Percentiles rank a stretch among this genome's conserved stretches.
Evolutionary conservation across 768 basidiomycete species (phyloP).

Genomic region (Galerina marginata): DNA sequence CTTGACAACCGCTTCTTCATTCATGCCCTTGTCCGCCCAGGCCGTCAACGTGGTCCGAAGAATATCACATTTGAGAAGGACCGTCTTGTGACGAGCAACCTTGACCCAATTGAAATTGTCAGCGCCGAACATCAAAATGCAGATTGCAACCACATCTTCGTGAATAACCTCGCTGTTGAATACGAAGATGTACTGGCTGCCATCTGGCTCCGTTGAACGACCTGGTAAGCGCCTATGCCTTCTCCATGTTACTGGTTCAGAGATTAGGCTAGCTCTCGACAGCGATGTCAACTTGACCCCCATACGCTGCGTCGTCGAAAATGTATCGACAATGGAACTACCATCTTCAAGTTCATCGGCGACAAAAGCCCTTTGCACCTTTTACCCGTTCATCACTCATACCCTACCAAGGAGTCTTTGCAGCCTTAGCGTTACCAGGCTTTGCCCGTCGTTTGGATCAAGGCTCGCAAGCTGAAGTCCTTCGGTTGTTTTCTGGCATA

Average conservation of each 20-base stretch:
- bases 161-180: conserved; percentile 94
- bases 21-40: conserved; percentile 94
- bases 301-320: conserved; percentile 97
- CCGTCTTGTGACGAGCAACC: conserved; percentile 89
- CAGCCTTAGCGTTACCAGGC: too few species aligned
- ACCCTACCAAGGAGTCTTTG: too few species aligned
- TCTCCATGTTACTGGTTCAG: conserved; percentile 95
- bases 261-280: conserved; percentile 94
- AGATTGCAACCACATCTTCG: conserved; percentile 98
- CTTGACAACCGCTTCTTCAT: conserved; percentile 98
- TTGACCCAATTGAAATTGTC: conserved; percentile 95
- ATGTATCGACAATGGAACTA: conserved; percentile 96
- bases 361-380: conserved; percentile 98
- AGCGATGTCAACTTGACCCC: conserved; percentile 93
- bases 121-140: conserved; percentile 88
- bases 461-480: too few species aligned
- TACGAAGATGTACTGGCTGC: conserved; percentile 98
- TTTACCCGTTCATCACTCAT: too few species aligned
- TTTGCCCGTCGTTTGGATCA: too few species aligned
- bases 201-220: conserved; percentile 97
- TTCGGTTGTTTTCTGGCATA: too few species aligned
- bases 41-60: conserved; percentile 88
- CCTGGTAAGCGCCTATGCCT: conserved; percentile 99
- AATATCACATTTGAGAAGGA: conserved; percentile 99
- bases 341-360: conserved; percentile 96